These are phyloP conservation scores for Diaporthe destruens DNA, from an alignment of 2,329 filamentous ascomycete species.

Conservation along the genomic window DNA sequence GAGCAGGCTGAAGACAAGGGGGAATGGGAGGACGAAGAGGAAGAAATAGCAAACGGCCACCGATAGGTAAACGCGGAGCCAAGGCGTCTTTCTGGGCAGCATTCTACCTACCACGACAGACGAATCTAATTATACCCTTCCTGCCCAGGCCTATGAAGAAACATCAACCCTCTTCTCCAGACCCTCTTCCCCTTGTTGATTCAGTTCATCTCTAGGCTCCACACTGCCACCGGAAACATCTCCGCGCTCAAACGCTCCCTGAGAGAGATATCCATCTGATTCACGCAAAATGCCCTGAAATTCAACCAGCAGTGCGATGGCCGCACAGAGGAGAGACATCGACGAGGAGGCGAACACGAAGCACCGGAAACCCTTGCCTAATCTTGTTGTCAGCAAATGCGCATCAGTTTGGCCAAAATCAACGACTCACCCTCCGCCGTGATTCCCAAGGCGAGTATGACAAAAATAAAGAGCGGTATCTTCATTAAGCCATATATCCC, in stretches of 20 bases:
- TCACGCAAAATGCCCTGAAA: slow-evolving; percentile 19
- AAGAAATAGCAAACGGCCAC: slow-evolving; percentile 50
- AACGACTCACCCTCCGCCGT: slow-evolving; percentile 40
- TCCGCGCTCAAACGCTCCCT: background rate
- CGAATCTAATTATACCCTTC: slow-evolving; percentile 22
- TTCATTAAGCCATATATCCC: slow-evolving; percentile 48
- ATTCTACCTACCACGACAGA: background rate
- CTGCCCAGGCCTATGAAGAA: background rate
- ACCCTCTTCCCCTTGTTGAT: background rate
- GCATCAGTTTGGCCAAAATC: background rate
- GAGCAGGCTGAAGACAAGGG: slow-evolving; percentile 62
- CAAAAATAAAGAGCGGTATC: slow-evolving; percentile 43
- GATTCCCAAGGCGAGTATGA: slow-evolving; percentile 41
- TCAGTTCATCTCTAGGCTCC: background rate
- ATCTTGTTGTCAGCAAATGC: background rate
- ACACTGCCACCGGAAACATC: background rate
- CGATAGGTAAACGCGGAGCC: slow-evolving; percentile 11
- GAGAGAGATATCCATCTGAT: background rate
- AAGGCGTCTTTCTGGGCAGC: background rate
- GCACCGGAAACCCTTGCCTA: slow-evolving; percentile 37
- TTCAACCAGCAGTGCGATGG: slow-evolving; percentile 25
- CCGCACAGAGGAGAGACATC: slow-evolving; percentile 34
- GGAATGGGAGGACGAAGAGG: slow-evolving; percentile 66
- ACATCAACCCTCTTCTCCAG: background rate
- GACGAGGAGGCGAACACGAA: slow-evolving; percentile 38